Percentiles rank a stretch among this genome's conserved stretches.
Conservation (phyloP, 306 rosid species). For the Vigna nakashimae region DNA sequence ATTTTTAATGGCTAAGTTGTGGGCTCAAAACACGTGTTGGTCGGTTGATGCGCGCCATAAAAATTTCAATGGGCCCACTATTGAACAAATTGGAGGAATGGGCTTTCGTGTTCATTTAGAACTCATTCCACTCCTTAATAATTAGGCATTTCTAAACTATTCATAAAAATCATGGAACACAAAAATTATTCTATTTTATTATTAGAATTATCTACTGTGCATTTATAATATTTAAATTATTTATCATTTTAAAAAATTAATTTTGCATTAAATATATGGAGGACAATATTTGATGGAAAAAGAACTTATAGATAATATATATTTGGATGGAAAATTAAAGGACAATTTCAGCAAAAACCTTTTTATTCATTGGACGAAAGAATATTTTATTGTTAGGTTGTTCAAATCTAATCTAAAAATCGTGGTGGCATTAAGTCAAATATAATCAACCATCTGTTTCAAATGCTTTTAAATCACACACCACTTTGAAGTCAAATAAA, state of each 20-base stretch:
- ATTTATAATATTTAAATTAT: too few species aligned
- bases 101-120: neutral
- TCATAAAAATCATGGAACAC: neutral
- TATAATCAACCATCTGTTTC: neutral
- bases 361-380: neutral
- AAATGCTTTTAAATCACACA: neutral
- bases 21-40: conserved; percentile 14
- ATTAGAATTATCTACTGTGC: too few species aligned
- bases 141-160: neutral
- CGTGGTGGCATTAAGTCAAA: neutral
- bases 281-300: neutral
- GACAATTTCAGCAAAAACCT: neutral
- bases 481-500: conserved; percentile 7
- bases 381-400: neutral
- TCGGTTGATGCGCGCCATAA: neutral
- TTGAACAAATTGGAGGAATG: neutral
- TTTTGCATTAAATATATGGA: neutral
- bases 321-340: neutral
- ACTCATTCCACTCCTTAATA: neutral
- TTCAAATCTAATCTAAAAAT: neutral
- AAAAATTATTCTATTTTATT: neutral
- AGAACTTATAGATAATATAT: neutral
- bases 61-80: neutral
- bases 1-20: neutral
- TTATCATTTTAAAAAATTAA: too few species aligned